Evolutionary conservation across 257 asterid species (phyloP), one percentile per base, ranked within the genome.

Genomic region (Thymus mandschuricus): DNA sequence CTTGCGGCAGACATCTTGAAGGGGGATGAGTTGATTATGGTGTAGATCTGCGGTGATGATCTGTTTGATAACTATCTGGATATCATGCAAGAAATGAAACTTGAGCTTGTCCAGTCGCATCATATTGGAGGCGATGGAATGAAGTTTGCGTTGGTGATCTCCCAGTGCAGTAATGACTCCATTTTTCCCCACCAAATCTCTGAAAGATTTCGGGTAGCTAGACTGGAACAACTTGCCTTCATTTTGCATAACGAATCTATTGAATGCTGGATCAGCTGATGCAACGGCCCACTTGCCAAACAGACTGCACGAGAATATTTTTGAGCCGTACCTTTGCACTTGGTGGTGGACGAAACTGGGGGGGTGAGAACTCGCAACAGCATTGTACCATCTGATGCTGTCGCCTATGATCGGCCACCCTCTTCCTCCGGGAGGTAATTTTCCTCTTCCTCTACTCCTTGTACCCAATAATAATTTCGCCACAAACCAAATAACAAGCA

Each of bases 131-230:
- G 98, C 94, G 2, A 90, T 88, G 0, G 95, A 79, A 50, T 90
- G 98, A 8, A 92, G 96, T 56, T 83, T 86, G 76, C 92, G 84
- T 72, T 92, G 96, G 41, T 90, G 87, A 48, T 87, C 96, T 52
- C 96, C 98, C 33, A 88, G 91, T 27, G 88, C 89, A 3, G 82
- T 90, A 79, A 92, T 90, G 54, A 92, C 92, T 64, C 97, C 96
- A 72, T 88, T 84, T 63, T 90, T 86, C 1, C 98, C 98, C 8
- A 92, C 98, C 83, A 92, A 76, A 49, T 92, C 97, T 63, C 90
- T 82, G 82, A 92, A 92, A 30, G 98, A 90, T 73, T 87, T 90
- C 0, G 98, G 98, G 75, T 92, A 92, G 74, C 96, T 86, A n/a
- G 98, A 92, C 70, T 88, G 88, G 75, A 92, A 92, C 8, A 88